Conservation (phyloP, 345 rosid genomes). For the Rhodamnia rubescens region DNA sequence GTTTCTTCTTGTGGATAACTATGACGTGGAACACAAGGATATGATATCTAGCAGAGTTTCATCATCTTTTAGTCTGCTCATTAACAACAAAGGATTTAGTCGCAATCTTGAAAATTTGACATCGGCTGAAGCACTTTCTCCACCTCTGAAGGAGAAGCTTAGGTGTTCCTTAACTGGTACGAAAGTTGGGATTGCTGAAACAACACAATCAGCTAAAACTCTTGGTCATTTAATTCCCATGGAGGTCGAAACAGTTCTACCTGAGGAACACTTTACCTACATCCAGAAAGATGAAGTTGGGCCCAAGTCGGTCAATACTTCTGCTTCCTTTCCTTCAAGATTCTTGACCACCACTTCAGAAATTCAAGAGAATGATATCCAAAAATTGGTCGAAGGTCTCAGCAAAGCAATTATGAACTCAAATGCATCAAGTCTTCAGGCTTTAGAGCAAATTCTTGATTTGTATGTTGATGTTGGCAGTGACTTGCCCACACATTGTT, state of each 20-base stretch:
- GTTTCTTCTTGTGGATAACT: constrained; percentile 58
- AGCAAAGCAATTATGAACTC: constrained; percentile 19
- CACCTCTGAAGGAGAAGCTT: constrained; percentile 43
- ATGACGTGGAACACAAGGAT: constrained; percentile 33
- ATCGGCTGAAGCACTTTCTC: constrained; percentile 27
- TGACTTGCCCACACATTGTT: background rate
- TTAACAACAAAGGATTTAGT: constrained; percentile 53
- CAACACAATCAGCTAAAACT: constrained; percentile 6
- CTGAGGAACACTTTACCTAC: background rate
- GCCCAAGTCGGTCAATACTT: constrained; percentile 4
- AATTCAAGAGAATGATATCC: constrained; percentile 5
- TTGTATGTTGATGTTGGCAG: constrained; percentile 9
- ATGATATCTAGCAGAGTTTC: constrained; percentile 38
- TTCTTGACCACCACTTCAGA: background rate
- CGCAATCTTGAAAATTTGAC: constrained; percentile 37
- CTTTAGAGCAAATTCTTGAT: constrained; percentile 26
- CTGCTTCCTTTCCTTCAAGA: background rate
- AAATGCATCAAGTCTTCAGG: constrained; percentile 7
- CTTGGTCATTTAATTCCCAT: constrained; percentile 1
- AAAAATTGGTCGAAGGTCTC: constrained; percentile 15
- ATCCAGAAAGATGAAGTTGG: constrained; percentile 1
- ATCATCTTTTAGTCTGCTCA: constrained; percentile 40
- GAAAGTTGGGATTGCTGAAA: constrained; percentile 13
- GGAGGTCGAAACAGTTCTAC: constrained; percentile 3
- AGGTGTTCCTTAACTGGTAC: constrained; percentile 18